Evolutionary conservation across 129 eudicot genomes (phyloP).

Genomic region (Smallanthus sonchifolius): DNA sequence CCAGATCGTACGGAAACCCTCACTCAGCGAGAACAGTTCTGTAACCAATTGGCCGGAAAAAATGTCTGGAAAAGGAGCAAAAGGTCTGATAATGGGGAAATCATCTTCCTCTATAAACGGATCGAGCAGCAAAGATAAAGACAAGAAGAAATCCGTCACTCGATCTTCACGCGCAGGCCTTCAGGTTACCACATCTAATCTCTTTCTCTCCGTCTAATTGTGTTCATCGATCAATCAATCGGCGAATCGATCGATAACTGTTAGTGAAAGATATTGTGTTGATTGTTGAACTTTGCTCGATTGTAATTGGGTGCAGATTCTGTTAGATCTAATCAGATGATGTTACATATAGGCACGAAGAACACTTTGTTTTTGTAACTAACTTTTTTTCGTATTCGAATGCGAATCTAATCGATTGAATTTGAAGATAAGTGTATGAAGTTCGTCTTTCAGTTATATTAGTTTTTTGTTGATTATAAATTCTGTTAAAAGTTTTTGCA

Average conservation of each 20-base stretch:
- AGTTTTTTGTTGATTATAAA: background rate
- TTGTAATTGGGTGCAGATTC: background rate
- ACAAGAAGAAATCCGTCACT: slow-evolving; percentile 61
- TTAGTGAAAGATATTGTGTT: background rate
- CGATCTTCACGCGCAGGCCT: slow-evolving; percentile 84
- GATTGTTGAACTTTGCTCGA: background rate
- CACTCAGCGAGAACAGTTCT: background rate
- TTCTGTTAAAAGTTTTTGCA: background rate
- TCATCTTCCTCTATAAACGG: slow-evolving; percentile 17
- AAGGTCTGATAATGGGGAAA: slow-evolving; percentile 59
- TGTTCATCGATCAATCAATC: background rate
- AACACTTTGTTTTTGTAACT: background rate
- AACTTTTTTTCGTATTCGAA: background rate
- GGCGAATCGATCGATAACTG: background rate
- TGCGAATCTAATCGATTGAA: background rate
- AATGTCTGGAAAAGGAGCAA: slow-evolving; percentile 76
- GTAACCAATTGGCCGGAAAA: slow-evolving; percentile 18
- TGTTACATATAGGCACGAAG: background rate
- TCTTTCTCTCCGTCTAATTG: background rate
- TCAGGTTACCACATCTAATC: slow-evolving; percentile 35
- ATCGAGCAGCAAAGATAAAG: slow-evolving; percentile 44
- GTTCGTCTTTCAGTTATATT: background rate
- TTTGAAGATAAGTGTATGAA: background rate
- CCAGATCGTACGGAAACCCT: slow-evolving; percentile 25
- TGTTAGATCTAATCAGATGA: background rate